Conservation (phyloP, 352 stramenopile species). For the Pythium coloratum region DNA sequence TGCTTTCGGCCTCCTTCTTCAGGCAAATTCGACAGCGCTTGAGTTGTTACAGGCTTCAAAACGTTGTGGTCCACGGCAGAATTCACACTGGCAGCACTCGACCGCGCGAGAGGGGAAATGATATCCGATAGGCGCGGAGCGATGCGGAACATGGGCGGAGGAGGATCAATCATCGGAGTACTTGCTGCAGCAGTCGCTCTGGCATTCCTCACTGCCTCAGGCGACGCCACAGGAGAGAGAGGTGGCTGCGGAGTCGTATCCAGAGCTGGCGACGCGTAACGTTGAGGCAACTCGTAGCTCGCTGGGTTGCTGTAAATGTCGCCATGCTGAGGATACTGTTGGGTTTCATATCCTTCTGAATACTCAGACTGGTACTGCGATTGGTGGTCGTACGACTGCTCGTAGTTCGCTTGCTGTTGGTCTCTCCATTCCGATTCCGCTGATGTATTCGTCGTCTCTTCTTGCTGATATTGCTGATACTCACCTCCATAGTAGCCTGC, state of each 20-base stretch:
- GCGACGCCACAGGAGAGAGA: slow-evolving; percentile 14
- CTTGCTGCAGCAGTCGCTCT: not conserved
- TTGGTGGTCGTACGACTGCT: not conserved
- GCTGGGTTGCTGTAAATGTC: not conserved
- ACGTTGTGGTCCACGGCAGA: slow-evolving; percentile 22
- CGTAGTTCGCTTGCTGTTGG: not conserved
- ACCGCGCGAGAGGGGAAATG: slow-evolving; percentile 21
- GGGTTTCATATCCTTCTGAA: not conserved
- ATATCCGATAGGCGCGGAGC: slow-evolving; percentile 25
- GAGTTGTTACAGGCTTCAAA: slow-evolving; percentile 19
- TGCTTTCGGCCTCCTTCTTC: not conserved
- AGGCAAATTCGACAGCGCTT: slow-evolving; percentile 2
- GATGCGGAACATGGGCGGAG: slow-evolving; percentile 22
- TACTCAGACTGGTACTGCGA: not conserved
- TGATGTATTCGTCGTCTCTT: not conserved
- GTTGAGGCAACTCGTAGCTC: not conserved
- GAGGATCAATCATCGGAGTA: not conserved
- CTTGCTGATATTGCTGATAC: slow-evolving; percentile 8
- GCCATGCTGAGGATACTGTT: not conserved
- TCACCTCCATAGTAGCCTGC: not conserved
- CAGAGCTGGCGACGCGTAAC: not conserved
- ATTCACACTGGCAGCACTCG: not conserved
- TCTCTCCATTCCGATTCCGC: not conserved
- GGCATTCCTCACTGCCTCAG: slow-evolving; percentile 5
- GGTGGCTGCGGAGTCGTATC: not conserved